phyloP scores from a whole-genome alignment of 2,329 filamentous ascomycete species.

The Colletotrichum neosansevieriae region DNA sequence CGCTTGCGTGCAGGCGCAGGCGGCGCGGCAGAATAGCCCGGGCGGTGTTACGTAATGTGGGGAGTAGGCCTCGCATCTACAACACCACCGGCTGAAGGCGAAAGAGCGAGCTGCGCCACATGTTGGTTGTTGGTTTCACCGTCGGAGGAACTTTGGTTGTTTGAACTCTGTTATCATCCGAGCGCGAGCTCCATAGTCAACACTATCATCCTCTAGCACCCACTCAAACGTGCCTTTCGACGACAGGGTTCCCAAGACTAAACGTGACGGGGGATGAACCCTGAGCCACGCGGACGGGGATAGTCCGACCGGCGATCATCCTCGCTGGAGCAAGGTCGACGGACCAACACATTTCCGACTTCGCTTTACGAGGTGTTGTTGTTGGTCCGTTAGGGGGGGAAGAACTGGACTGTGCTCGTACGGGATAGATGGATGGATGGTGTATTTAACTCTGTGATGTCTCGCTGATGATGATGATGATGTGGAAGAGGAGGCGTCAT shows the following conservation, averaged over 20 bases:
- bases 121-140: slow-evolving; percentile 14
- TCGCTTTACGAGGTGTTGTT: not conserved
- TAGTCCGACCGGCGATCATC: too few relatives aligned
- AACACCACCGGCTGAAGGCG: not conserved
- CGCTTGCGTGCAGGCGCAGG: too few relatives aligned
- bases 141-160: slow-evolving; percentile 20
- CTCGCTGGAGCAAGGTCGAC: not conserved
- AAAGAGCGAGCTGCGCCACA: slow-evolving; percentile 4
- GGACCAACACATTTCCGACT: slow-evolving; percentile 1
- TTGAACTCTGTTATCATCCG: not conserved
- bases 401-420: not conserved
- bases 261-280: too few relatives aligned
- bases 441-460: not conserved
- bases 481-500: not conserved
- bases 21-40: too few relatives aligned
- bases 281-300: too few relatives aligned
- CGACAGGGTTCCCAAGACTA: too few relatives aligned
- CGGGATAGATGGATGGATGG: not conserved
- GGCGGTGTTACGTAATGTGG: too few relatives aligned
- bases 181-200: rapidly evolving
- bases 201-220: not conserved
- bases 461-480: not conserved
- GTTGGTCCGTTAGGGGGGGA: not conserved
- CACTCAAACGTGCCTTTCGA: too few relatives aligned
- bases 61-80: too few relatives aligned